Evolutionary conservation across 2,329 filamentous ascomycete genomes (phyloP).

Genomic region (Rugonectria rugulosa): DNA sequence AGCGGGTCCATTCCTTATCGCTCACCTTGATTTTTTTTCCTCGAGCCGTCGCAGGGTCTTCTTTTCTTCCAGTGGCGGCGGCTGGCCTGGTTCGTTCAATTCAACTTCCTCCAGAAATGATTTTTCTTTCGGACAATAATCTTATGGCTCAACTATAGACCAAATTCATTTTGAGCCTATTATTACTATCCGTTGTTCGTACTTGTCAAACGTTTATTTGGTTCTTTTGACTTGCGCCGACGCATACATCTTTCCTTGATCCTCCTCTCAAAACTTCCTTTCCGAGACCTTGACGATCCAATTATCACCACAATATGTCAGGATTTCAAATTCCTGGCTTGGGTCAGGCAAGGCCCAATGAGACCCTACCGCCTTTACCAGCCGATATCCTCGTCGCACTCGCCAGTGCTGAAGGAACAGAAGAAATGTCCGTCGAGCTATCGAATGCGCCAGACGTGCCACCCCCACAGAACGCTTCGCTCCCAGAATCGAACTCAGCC

Average conservation of each 20-base stretch:
- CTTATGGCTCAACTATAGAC: too few species aligned
- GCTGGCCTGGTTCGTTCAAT: background rate
- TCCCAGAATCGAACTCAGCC: slow-evolving; percentile 11
- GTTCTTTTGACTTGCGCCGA: too few species aligned
- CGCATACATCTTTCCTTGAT: too few species aligned
- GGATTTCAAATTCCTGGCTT: slow-evolving; percentile 54
- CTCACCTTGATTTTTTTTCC: slow-evolving; percentile 45
- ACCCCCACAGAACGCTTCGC: slow-evolving; percentile 10
- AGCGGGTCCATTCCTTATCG: slow-evolving; percentile 30
- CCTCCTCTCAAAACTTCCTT: too few species aligned
- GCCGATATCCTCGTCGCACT: slow-evolving; percentile 43
- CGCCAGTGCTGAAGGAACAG: slow-evolving; percentile 36
- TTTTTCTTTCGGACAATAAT: slow-evolving; percentile 3
- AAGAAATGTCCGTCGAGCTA: slow-evolving; percentile 24
- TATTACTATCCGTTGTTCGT: too few species aligned
- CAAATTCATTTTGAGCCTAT: too few species aligned
- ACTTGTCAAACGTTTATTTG: too few species aligned
- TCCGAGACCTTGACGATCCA: too few species aligned
- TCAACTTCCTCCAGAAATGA: slow-evolving; percentile 5
- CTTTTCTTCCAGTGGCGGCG: background rate
- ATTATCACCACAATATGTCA: slow-evolving; percentile 42
- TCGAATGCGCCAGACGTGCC: slow-evolving; percentile 4
- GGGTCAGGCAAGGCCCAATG: slow-evolving; percentile 53
- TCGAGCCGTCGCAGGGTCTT: slow-evolving; percentile 24
- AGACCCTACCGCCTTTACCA: slow-evolving; percentile 49